Percentiles rank a stretch among this genome's conserved stretches.
Evolutionary conservation across 352 stramenopile genomes (phyloP).

Genomic region (Pythium scleroteichum): DNA sequence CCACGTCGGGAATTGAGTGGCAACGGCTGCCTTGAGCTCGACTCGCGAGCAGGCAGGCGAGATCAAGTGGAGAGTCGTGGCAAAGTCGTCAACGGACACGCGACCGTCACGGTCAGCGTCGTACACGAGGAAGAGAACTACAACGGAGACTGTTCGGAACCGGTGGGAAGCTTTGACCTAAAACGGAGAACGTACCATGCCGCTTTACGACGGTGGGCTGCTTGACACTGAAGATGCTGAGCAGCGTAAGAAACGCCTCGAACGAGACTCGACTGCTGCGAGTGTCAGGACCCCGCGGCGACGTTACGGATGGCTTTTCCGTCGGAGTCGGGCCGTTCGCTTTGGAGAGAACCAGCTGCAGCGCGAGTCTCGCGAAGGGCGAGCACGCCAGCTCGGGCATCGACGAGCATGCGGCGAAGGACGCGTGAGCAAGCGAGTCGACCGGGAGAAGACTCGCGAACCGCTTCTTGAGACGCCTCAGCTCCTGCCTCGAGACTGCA

Average conservation of each 20-base stretch:
- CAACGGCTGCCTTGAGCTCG: conserved; percentile 5
- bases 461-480: conserved; percentile 39
- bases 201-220: conserved; percentile 38
- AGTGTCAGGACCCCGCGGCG: neutral
- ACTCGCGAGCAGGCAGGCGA: conserved; percentile 16
- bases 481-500: conserved; percentile 45
- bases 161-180: neutral
- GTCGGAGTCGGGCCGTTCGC: neutral
- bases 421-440: conserved; percentile 15
- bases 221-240: conserved; percentile 41
- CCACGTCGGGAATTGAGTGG: conserved; percentile 14
- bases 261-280: conserved; percentile 21
- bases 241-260: conserved; percentile 33
- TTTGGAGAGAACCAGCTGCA: conserved; percentile 14
- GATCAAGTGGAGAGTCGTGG: conserved; percentile 19
- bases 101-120: conserved; percentile 35
- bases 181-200: conserved; percentile 1
- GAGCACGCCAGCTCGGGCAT: conserved; percentile 42
- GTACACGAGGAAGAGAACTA: conserved; percentile 50
- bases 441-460: conserved; percentile 36
- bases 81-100: conserved; percentile 36
- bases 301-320: conserved; percentile 5
- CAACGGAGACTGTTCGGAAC: neutral
- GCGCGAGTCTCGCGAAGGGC: conserved; percentile 26
- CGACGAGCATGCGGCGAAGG: neutral